Conservation (phyloP, 345 rosid species). For the Salix udensis region DNA sequence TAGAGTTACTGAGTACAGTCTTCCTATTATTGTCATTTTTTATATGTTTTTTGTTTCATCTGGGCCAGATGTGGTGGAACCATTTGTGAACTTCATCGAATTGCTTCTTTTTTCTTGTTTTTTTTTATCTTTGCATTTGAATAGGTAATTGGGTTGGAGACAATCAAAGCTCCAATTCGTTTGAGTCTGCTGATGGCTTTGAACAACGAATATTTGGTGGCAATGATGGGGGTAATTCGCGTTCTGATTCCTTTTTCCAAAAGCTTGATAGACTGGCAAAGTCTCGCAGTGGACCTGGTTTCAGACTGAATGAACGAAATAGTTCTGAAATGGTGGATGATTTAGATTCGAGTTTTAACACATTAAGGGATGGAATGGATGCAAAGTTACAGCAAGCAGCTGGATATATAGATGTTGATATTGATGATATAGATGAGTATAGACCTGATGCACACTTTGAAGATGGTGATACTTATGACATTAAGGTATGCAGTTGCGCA, state of each 20-base stretch:
- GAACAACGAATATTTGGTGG: constrained; percentile 41
- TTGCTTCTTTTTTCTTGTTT: neutral
- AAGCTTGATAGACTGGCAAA: constrained; percentile 14
- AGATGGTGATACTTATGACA: constrained; percentile 22
- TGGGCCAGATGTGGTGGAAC: neutral
- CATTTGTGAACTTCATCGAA: neutral
- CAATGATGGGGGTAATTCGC: constrained; percentile 7
- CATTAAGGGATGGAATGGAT: constrained; percentile 45
- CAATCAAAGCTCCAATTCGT: neutral
- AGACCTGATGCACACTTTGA: constrained; percentile 39
- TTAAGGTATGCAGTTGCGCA: constrained; percentile 31
- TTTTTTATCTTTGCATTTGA: neutral
- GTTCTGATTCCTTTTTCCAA: constrained; percentile 12
- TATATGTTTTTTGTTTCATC: neutral
- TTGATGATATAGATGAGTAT: constrained; percentile 25
- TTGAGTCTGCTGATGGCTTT: constrained; percentile 29
- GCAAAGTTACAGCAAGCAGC: constrained; percentile 47
- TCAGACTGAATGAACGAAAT: neutral
- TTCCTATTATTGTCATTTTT: neutral
- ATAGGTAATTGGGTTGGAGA: neutral
- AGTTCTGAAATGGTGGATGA: neutral
- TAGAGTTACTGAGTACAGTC: neutral
- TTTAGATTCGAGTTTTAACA: constrained; percentile 4
- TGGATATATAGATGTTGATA: constrained; percentile 24
- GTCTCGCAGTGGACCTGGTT: neutral